phyloP scores from a whole-genome alignment of 164 flowering plant species.

The Aristolochia californica region DNA sequence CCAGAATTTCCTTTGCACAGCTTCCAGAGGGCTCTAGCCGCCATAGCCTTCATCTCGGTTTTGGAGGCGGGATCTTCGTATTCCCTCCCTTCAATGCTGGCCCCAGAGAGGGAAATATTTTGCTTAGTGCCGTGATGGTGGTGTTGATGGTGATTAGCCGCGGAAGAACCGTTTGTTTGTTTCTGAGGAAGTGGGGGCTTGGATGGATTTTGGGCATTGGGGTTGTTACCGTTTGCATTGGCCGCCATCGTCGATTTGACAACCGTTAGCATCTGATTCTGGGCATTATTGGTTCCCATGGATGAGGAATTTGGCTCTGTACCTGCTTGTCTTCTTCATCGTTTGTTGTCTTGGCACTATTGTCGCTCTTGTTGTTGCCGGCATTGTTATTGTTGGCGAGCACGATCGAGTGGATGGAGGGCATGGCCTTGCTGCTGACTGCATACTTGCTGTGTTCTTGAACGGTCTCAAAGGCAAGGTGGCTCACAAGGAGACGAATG shows the following conservation, averaged over 20 bases:
- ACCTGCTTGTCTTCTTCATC: slow-evolving; percentile 2
- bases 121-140: slow-evolving; percentile 1
- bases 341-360: background rate
- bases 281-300: slow-evolving; percentile 20
- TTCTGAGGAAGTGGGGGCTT: background rate
- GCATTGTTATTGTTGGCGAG: slow-evolving; percentile 30
- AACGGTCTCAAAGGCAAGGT: slow-evolving; percentile 77
- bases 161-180: background rate
- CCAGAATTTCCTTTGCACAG: slow-evolving; percentile 41
- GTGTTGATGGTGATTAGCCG: too few species aligned
- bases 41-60: slow-evolving; percentile 74
- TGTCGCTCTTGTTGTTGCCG: background rate
- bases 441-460: slow-evolving; percentile 86
- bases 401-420: slow-evolving; percentile 48
- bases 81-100: slow-evolving; percentile 59
- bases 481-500: slow-evolving; percentile 65
- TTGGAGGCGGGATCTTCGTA: slow-evolving; percentile 56
- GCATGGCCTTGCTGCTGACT: slow-evolving; percentile 24
- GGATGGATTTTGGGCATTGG: background rate
- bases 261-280: slow-evolving; percentile 46
- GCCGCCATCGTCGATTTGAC: slow-evolving; percentile 34
- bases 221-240: background rate
- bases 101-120: slow-evolving; percentile 24
- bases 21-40: slow-evolving; percentile 63
- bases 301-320: slow-evolving; percentile 21